A percentile compares a stretch with the other conserved stretches of the same genome.
phyloP scores from a whole-genome alignment of 176 grass and related monocot species.

The Guadua angustifolia region DNA sequence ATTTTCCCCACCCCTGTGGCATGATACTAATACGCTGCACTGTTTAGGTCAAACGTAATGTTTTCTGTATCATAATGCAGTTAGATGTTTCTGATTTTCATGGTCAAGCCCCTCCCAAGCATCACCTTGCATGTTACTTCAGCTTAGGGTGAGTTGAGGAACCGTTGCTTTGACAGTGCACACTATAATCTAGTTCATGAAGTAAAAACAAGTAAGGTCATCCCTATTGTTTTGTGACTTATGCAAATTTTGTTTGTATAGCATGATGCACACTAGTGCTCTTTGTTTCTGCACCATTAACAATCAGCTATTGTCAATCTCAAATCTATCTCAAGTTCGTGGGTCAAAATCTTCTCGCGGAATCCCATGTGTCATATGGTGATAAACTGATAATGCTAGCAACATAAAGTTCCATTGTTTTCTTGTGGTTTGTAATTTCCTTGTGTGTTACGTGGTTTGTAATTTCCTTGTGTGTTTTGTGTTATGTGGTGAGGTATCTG shows the following conservation, averaged over 20 bases:
- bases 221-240: background rate
- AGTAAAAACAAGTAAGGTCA: background rate
- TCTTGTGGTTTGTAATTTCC: too few species aligned
- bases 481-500: too few species aligned
- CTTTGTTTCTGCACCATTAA: background rate
- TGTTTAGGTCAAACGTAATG: too few species aligned
- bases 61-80: too few species aligned
- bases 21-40: too few species aligned
- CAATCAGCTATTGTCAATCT: background rate
- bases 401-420: background rate
- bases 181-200: background rate
- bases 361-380: background rate
- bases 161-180: constrained; percentile 57
- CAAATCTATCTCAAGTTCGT: background rate
- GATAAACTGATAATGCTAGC: background rate
- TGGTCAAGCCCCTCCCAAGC: too few species aligned
- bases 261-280: background rate
- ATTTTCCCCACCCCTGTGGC: too few species aligned
- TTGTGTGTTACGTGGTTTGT: too few species aligned
- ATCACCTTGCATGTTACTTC: constrained; percentile 17
- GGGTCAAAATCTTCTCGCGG: background rate
- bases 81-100: too few species aligned
- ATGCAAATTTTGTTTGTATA: constrained; percentile 4
- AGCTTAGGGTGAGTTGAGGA: background rate
- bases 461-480: too few species aligned